A percentile compares a stretch with the other conserved stretches of the same genome.
Evolutionary conservation across 495 filamentous ascomycete species (phyloP).

Genomic region (Aspergillus wentii): DNA sequence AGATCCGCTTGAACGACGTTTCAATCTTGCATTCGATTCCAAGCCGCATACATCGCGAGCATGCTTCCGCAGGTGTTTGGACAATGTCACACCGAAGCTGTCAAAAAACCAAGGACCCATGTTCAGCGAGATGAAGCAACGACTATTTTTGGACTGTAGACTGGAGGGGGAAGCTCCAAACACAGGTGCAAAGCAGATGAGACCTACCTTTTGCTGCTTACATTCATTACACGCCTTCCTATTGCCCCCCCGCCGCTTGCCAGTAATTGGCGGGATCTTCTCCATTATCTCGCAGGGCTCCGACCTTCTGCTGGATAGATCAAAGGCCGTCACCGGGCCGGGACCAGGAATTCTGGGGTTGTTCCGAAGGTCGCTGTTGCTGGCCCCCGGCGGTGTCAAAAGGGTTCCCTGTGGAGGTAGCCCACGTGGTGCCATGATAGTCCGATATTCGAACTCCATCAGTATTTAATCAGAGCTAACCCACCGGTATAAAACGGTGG

Average conservation of each 20-base stretch:
- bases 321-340: conserved; percentile 29
- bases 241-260: conserved; percentile 44
- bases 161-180: not conserved
- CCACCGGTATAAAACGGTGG: conserved; percentile 32
- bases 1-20: conserved; percentile 43
- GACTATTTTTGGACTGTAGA: not conserved
- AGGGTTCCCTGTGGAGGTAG: conserved; percentile 17
- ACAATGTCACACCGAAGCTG: conserved; percentile 47
- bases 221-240: conserved; percentile 47
- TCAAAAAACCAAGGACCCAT: conserved; percentile 2
- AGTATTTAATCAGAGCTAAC: conserved; percentile 27
- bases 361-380: conserved; percentile 39
- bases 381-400: conserved; percentile 23
- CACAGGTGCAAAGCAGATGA: conserved; percentile 6
- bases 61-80: conserved; percentile 38
- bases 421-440: conserved; percentile 35
- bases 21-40: conserved; percentile 47
- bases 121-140: conserved; percentile 5
- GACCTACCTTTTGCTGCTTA: conserved; percentile 45
- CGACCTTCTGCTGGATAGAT: conserved; percentile 29
- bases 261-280: conserved; percentile 38
- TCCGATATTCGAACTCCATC: conserved; percentile 41
- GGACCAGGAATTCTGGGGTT: conserved; percentile 34
- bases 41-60: conserved; percentile 43
- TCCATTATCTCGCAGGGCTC: conserved; percentile 37